These are phyloP conservation scores for Rugonectria rugulosa DNA, from an alignment of 2,329 filamentous ascomycete genomes.

Conservation along the genomic window DNA sequence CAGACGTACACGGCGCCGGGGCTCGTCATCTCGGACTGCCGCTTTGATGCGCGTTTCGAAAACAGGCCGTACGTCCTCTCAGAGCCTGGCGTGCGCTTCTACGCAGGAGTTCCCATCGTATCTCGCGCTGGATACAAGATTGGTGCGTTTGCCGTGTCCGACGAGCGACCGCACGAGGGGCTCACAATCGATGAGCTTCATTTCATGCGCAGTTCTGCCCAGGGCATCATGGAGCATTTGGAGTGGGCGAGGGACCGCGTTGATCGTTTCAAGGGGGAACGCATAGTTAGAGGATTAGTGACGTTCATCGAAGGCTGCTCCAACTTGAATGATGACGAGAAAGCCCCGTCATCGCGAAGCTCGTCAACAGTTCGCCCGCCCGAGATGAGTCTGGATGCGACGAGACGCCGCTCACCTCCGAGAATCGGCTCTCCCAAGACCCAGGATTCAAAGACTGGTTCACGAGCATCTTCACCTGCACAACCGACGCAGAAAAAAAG, in stretches of 20 bases:
- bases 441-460: too few relatives aligned
- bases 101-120: slow-evolving; percentile 63
- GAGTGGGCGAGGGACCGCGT: slow-evolving; percentile 61
- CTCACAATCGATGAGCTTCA: slow-evolving; percentile 56
- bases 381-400: slow-evolving; percentile 18
- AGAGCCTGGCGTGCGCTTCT: slow-evolving; percentile 46
- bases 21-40: slow-evolving; percentile 42
- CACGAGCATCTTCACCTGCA: background rate
- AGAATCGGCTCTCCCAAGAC: too few relatives aligned
- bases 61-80: slow-evolving; percentile 42
- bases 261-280: slow-evolving; percentile 60
- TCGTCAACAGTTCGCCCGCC: slow-evolving; percentile 27
- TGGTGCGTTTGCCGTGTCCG: slow-evolving; percentile 66
- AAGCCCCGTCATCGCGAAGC: slow-evolving; percentile 9
- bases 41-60: slow-evolving; percentile 44
- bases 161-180: slow-evolving; percentile 61
- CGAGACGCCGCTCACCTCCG: too few relatives aligned
- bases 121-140: slow-evolving; percentile 63
- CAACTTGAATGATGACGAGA: slow-evolving; percentile 24
- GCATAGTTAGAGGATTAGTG: slow-evolving; percentile 62
- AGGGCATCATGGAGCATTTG: slow-evolving; percentile 66
- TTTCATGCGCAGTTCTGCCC: slow-evolving; percentile 64
- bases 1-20: slow-evolving; percentile 39
- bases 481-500: background rate
- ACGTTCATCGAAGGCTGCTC: slow-evolving; percentile 61